phyloP scores from a whole-genome alignment of 495 filamentous ascomycete species.

The Niebla homalea region DNA sequence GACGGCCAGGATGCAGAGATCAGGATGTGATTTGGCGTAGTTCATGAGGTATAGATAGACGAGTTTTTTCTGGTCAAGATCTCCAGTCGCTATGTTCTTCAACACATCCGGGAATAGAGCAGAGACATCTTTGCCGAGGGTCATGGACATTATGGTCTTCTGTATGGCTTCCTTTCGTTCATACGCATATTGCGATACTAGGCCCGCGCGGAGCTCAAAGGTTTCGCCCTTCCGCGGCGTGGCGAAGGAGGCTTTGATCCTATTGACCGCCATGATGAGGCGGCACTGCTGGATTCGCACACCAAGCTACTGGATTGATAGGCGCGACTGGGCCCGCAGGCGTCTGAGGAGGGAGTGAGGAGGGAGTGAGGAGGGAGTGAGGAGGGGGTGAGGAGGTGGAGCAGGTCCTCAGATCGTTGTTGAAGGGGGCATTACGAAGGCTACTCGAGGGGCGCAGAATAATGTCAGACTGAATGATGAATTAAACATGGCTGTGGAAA shows the following conservation, averaged over 20 bases:
- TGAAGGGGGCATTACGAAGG: too few relatives aligned
- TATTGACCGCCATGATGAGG: conserved; percentile 75
- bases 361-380: too few relatives aligned
- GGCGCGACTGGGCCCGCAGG: not conserved
- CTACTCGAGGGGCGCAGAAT: too few relatives aligned
- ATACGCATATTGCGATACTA: conserved; percentile 99
- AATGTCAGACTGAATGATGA: too few relatives aligned
- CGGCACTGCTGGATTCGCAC: conserved; percentile 31
- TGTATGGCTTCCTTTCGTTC: conserved; percentile 98
- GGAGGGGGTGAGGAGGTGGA: not conserved
- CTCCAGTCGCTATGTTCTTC: conserved; percentile 93
- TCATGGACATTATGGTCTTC: conserved; percentile 99
- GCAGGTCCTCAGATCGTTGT: too few relatives aligned
- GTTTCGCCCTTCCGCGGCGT: conserved; percentile 93
- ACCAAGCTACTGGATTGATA: conserved; percentile 35
- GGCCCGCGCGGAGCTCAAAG: conserved; percentile 88
- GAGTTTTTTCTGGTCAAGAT: conserved; percentile 98
- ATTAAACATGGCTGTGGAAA: too few relatives aligned
- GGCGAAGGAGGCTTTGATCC: conserved; percentile 87
- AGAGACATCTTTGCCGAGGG: conserved; percentile 94
- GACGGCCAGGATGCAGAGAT: conserved; percentile 96
- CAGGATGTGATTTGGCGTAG: conserved; percentile 98
- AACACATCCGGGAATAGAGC: conserved; percentile 94
- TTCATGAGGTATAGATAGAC: conserved; percentile 99
- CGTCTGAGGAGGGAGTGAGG: not conserved